Base-by-base conservation (phyloP, 768 basidiomycete genomes). In the Sporobolomyces roseus region DNA sequence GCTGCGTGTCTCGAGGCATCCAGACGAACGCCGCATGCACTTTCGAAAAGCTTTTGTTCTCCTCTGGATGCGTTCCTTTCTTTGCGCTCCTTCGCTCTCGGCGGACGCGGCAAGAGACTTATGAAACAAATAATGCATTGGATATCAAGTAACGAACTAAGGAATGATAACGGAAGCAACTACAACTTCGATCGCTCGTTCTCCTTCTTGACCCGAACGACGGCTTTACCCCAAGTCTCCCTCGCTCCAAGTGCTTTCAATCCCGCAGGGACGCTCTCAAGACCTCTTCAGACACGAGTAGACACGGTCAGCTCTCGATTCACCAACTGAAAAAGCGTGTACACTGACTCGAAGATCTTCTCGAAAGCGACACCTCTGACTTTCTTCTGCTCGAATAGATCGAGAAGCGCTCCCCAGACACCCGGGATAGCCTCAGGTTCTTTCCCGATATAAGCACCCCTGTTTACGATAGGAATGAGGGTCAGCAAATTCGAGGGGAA, bases 181-280 rank as follows among this genome's bases (percentile, higher is more conserved):
- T 54, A 74, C 32, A 68, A 43, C 65, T 70, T 74, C 30, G 68
- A 65, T 29, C 46, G 60, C 43, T 27, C 66, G 2, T 4, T 38
- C 62, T n/a, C 67, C 61, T 71, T 62, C 48, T 73, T 74, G 17
- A 98, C 78, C 56, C 81, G 82, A 12, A 90, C 84, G 30, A 93
- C 81, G 0, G 83, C 89, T 77, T 97, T 97, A 0, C 94, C 94
- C 90, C 92, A 98, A 7, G 92, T 93, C 79, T 90, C 84, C 70
- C 94, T 81, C 52, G 81, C 81, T 76, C 93, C 92, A 25, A 98
- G 79, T 30, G 89, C 91, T 19, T 76, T 77, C 56, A 97, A 79
- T 1, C 88, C 94, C 1, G 87, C 84, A 4, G 83, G 79, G 3
- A 93, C 79, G 13, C 78, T 79, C 30, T 89, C 88, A 1, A 97